Conservation (phyloP, 306 rosid species). For the Glycine soja region DNA sequence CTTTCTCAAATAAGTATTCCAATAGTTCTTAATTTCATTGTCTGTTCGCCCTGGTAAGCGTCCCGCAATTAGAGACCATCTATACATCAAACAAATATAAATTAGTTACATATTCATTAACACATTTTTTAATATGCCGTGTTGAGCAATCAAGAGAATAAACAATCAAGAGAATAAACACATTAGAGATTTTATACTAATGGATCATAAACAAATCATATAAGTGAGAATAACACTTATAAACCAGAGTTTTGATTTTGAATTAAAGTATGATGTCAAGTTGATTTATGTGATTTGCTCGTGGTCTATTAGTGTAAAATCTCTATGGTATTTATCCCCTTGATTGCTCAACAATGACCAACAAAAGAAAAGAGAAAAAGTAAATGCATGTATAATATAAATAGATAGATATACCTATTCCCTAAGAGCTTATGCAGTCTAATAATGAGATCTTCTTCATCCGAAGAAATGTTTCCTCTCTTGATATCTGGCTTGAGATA, state of each 20-base stretch:
- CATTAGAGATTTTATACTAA: no score
- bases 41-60: constrained; percentile 38
- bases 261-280: no score
- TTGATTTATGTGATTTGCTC: no score
- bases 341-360: not conserved
- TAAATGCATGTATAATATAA: not conserved
- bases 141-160: no score
- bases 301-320: no score
- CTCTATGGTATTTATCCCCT: no score
- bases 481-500: constrained; percentile 41
- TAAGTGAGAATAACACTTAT: no score
- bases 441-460: constrained; percentile 41
- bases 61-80: constrained; percentile 39
- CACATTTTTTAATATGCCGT: no score
- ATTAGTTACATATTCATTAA: not conserved
- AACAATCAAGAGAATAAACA: no score
- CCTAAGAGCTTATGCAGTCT: constrained; percentile 31
- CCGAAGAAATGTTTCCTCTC: constrained; percentile 32
- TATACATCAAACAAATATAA: not conserved
- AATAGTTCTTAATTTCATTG: constrained; percentile 33
- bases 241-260: no score
- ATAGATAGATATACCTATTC: not conserved
- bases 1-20: constrained; percentile 41
- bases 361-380: not conserved
- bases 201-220: no score